Evolutionary conservation across 768 basidiomycete species (phyloP).

Genomic region (Lactifluus echinatus): DNA sequence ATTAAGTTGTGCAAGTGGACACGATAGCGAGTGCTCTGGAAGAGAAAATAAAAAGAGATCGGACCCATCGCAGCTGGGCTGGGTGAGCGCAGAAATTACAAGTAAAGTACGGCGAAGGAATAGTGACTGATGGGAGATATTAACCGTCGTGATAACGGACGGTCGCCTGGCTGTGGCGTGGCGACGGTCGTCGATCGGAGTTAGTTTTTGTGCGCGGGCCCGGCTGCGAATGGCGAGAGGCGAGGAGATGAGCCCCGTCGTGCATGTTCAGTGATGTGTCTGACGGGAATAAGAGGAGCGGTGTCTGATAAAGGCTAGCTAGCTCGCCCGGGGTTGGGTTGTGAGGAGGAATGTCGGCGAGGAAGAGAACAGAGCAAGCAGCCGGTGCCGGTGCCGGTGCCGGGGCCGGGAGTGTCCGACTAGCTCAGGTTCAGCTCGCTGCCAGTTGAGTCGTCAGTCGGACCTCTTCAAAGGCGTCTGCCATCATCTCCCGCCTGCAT

Average conservation of each 20-base stretch:
- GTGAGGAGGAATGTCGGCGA: too few relatives aligned
- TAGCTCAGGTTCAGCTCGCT: neutral
- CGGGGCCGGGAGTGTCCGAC: conserved; percentile 5
- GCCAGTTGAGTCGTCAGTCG: neutral
- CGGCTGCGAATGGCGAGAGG: neutral
- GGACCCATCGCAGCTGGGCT: too few relatives aligned
- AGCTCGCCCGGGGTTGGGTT: too few relatives aligned
- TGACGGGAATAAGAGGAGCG: too few relatives aligned
- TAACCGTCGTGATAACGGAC: neutral
- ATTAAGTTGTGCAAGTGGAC: neutral
- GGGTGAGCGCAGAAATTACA: too few relatives aligned
- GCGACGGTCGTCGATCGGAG: conserved; percentile 13
- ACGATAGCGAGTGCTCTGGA: neutral
- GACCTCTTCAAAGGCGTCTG: neutral
- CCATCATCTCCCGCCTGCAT: neutral
- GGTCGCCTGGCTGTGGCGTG: conserved; percentile 1
- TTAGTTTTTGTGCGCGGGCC: neutral
- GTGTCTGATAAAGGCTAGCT: too few relatives aligned
- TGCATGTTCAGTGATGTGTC: too few relatives aligned
- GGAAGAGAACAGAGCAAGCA: too few relatives aligned
- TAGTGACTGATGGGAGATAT: neutral
- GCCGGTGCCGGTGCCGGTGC: neutral
- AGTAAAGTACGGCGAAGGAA: neutral
- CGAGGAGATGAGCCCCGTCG: too few relatives aligned
- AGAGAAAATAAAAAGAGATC: too few relatives aligned